Evolutionary conservation across 495 filamentous ascomycete species (phyloP).

Genomic region (Aspergillus incahuasiensis): DNA sequence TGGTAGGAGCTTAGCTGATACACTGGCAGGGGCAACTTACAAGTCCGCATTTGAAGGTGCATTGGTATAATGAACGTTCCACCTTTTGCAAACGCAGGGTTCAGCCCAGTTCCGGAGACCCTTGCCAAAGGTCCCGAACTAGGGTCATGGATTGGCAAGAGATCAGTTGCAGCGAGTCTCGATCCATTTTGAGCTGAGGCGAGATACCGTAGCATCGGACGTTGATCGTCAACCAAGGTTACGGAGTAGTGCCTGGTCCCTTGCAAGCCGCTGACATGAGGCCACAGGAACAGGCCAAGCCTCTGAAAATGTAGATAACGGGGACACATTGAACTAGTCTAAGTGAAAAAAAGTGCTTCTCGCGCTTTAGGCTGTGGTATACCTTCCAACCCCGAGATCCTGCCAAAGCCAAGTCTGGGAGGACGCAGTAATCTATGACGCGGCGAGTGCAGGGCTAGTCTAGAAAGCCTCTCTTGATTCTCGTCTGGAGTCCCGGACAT

Average conservation of each 20-base stretch:
- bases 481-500: too few relatives aligned
- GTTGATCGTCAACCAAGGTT: neutral
- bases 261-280: neutral
- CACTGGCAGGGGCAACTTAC: too few relatives aligned
- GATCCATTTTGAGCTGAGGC: neutral
- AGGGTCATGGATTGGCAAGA: neutral
- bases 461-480: neutral
- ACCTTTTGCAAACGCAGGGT: neutral
- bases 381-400: neutral
- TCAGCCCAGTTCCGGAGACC: neutral
- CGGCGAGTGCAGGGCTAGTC: slow-evolving; percentile 4
- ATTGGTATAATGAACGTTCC: neutral
- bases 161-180: neutral
- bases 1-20: too few relatives aligned
- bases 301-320: too few relatives aligned
- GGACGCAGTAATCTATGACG: slow-evolving; percentile 10
- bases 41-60: too few relatives aligned
- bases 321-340: too few relatives aligned
- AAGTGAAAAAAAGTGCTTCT: too few relatives aligned
- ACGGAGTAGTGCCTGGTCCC: neutral
- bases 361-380: neutral
- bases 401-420: slow-evolving; percentile 8
- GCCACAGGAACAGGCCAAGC: neutral
- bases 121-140: neutral
- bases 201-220: neutral